Evolutionary conservation across 106 monocot genomes (phyloP).

Genomic region (Dioscorea alata): DNA sequence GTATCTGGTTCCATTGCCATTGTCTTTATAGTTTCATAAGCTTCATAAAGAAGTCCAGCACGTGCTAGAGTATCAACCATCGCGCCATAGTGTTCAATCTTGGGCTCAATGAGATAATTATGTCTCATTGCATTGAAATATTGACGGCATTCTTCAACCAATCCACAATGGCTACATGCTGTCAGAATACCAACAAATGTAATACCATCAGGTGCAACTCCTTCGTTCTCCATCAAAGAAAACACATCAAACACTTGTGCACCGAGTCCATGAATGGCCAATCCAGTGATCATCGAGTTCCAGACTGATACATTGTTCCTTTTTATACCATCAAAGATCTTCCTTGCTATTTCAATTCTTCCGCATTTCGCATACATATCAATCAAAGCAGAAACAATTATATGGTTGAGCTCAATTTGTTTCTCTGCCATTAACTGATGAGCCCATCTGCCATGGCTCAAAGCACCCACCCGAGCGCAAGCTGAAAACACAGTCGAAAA

Average conservation of each 20-base stretch:
- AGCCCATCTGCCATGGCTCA: constrained; percentile 17
- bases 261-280: constrained; percentile 45
- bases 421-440: constrained; percentile 28
- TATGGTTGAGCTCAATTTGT: constrained; percentile 21
- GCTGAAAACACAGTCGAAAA: constrained; percentile 39
- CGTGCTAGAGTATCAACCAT: constrained; percentile 37
- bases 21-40: constrained; percentile 17
- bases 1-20: constrained; percentile 36
- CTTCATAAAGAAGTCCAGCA: constrained; percentile 33
- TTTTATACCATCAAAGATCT: constrained; percentile 11
- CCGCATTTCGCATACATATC: constrained; percentile 64
- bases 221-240: constrained; percentile 27
- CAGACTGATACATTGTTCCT: constrained; percentile 32
- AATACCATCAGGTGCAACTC: constrained; percentile 24
- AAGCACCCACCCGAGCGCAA: constrained; percentile 35
- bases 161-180: constrained; percentile 42
- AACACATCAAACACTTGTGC: constrained; percentile 19
- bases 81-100: constrained; percentile 43
- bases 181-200: constrained; percentile 43
- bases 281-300: constrained; percentile 54
- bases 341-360: constrained; percentile 21
- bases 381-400: constrained; percentile 37
- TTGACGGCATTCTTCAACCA: constrained; percentile 28
- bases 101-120: constrained; percentile 21
- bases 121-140: constrained; percentile 29